phyloP scores from a whole-genome alignment of 2,329 filamentous ascomycete species.

The Aspergillus novoparasiticus region DNA sequence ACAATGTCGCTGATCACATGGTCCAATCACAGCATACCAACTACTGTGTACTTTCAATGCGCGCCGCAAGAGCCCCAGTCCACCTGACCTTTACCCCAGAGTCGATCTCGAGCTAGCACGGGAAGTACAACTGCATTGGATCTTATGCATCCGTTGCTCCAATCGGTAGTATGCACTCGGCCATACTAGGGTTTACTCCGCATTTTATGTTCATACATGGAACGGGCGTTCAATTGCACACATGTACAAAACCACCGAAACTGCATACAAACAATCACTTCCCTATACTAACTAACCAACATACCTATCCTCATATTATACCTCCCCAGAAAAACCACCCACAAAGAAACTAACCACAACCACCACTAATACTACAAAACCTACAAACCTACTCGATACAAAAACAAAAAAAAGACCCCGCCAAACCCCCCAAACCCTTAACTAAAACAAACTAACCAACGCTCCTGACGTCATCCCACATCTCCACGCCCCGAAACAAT shows the following conservation, averaged over 20 bases:
- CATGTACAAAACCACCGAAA: too few species aligned
- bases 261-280: too few species aligned
- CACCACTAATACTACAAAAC: neutral
- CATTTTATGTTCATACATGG: neutral
- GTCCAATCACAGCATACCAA: neutral
- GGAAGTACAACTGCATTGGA: neutral
- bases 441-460: neutral
- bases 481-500: neutral
- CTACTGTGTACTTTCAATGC: neutral
- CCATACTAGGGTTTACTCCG: neutral
- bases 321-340: neutral
- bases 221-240: neutral
- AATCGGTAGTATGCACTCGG: neutral
- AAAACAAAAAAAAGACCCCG: neutral
- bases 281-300: neutral
- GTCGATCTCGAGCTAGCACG: neutral
- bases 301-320: neutral
- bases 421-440: too few species aligned
- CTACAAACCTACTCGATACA: neutral
- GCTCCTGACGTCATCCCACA: neutral
- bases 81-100: slow-evolving; percentile 1
- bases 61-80: neutral
- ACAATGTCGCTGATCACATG: neutral
- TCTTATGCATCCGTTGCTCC: neutral
- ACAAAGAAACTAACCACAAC: neutral